phyloP scores from a whole-genome alignment of 176 grass and related monocot species.

The Rhipidocladum racemiflorum region DNA sequence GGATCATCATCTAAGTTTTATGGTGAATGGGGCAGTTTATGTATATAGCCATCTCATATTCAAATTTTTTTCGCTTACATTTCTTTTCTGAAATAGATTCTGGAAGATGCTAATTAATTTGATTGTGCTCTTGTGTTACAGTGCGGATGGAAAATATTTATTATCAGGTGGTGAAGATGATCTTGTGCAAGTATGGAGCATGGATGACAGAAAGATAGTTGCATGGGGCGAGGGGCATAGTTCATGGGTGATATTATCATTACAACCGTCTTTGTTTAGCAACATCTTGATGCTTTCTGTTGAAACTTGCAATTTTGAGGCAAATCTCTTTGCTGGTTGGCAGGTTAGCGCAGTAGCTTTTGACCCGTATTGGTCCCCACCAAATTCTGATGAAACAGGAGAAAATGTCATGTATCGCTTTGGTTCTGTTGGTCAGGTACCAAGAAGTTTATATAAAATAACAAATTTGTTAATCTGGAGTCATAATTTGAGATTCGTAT shows the following conservation, averaged over 20 bases:
- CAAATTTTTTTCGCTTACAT: background rate
- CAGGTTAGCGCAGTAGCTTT: constrained; percentile 95
- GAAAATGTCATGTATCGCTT: constrained; percentile 92
- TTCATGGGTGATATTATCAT: constrained; percentile 74
- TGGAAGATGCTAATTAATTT: constrained; percentile 23
- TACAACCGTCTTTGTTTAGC: constrained; percentile 10
- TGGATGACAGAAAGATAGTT: constrained; percentile 91
- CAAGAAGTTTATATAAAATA: constrained; percentile 14
- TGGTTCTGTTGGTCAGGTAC: constrained; percentile 93
- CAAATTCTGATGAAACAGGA: constrained; percentile 68
- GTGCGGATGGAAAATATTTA: constrained; percentile 84
- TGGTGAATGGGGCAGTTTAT: constrained; percentile 14
- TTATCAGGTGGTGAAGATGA: constrained; percentile 93
- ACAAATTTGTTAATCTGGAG: background rate
- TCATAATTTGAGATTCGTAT: background rate
- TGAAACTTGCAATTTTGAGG: constrained; percentile 14
- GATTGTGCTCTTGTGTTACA: constrained; percentile 32
- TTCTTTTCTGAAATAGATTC: background rate
- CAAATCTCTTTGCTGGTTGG: constrained; percentile 30
- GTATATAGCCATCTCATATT: background rate
- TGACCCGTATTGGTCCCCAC: constrained; percentile 85
- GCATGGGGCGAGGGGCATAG: constrained; percentile 95
- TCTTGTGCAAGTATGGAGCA: constrained; percentile 98
- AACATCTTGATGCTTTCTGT: constrained; percentile 3
- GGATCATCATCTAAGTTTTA: background rate